phyloP scores from a whole-genome alignment of 2,329 filamentous ascomycete genomes.

The Calycina marina region DNA sequence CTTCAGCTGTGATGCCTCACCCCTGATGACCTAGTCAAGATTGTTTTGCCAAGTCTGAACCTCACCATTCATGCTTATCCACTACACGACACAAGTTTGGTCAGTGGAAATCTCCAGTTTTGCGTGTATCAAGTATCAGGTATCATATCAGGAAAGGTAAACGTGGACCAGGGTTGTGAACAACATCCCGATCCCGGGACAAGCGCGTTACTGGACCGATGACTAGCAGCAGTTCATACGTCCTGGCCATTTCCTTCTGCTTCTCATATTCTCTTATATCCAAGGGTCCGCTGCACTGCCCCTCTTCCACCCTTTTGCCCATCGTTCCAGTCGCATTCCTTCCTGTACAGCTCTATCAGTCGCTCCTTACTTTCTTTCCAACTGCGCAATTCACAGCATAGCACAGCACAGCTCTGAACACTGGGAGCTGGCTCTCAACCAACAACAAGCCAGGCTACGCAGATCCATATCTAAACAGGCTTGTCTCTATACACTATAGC shows the following conservation, averaged over 20 bases:
- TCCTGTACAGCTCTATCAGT: conserved; percentile 30
- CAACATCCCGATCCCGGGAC: conserved; percentile 20
- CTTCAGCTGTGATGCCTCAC: no score
- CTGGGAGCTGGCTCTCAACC: conserved; percentile 42
- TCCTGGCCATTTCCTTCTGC: conserved; percentile 13
- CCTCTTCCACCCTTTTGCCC: conserved; percentile 28
- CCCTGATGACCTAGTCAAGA: no score
- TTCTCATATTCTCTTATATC: conserved; percentile 35
- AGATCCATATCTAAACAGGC: conserved; percentile 28
- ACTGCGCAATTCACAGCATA: conserved; percentile 28
- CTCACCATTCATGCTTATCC: no score
- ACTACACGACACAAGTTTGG: conserved; percentile 19
- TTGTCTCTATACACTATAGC: conserved; percentile 24
- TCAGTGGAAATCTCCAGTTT: conserved; percentile 12
- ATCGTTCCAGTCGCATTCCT: conserved; percentile 28
- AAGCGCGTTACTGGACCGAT: conserved; percentile 15
- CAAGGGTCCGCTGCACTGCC: conserved; percentile 34
- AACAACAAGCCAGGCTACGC: conserved; percentile 26
- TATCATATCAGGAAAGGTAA: conserved; percentile 6
- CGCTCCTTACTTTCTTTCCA: conserved; percentile 33
- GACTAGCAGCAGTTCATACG: conserved; percentile 21
- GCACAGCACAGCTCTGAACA: conserved; percentile 32
- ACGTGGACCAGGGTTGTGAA: conserved; percentile 17
- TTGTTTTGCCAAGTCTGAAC: no score
- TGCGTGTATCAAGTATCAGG: conserved; percentile 23